Conservation (phyloP, 495 filamentous ascomycete genomes). For the Hypoxylon perforatum region DNA sequence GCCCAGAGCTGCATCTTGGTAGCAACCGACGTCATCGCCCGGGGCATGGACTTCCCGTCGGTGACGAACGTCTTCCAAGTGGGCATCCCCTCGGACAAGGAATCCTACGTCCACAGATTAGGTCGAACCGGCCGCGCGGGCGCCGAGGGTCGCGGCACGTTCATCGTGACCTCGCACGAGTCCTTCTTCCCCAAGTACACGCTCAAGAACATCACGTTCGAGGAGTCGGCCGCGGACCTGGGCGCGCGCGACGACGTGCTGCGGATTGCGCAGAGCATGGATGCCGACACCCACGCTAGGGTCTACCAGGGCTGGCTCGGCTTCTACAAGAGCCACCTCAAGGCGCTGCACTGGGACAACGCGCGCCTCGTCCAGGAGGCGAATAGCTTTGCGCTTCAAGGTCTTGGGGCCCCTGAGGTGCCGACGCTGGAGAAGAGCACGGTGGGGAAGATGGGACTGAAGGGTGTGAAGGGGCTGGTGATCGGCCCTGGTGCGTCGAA, state of each 20-base stretch:
- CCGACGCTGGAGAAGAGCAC: constrained; percentile 56
- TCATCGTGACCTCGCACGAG: constrained; percentile 70
- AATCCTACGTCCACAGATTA: constrained; percentile 79
- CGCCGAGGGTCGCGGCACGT: constrained; percentile 73
- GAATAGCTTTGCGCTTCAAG: constrained; percentile 56
- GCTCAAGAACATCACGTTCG: constrained; percentile 51
- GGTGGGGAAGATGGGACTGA: constrained; percentile 66
- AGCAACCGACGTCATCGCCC: constrained; percentile 76
- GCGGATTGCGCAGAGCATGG: constrained; percentile 33
- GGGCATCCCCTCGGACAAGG: constrained; percentile 68
- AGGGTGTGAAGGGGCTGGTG: constrained; percentile 54
- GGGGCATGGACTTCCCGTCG: constrained; percentile 81
- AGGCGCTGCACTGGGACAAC: constrained; percentile 53
- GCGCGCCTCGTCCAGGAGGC: constrained; percentile 54
- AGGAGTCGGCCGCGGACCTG: constrained; percentile 43
- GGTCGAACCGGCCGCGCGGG: constrained; percentile 79
- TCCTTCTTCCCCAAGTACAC: constrained; percentile 65
- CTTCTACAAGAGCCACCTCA: constrained; percentile 63
- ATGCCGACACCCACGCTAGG: constrained; percentile 35
- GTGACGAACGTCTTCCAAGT: constrained; percentile 79
- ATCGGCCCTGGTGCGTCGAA: constrained; percentile 43
- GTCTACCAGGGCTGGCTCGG: constrained; percentile 57
- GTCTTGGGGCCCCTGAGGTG: constrained; percentile 57
- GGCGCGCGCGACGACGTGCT: constrained; percentile 39
- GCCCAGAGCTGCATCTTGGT: constrained; percentile 67